Evolutionary conservation across 148 eudicot species (phyloP), one percentile per base, ranked within the genome.

Genomic region (Mesembryanthemum crystallinum): DNA sequence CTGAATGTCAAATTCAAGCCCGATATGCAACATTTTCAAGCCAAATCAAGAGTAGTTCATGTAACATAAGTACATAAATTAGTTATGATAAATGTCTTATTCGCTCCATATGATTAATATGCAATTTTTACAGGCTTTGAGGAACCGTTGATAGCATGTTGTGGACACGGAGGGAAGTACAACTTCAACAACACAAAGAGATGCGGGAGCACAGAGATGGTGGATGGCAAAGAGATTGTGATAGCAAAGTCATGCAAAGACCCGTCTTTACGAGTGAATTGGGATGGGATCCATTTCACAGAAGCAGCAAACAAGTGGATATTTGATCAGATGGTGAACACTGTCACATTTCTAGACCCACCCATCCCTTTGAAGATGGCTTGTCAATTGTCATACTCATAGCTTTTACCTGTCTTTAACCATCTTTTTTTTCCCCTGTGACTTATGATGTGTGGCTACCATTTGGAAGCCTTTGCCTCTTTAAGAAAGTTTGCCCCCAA

Each of bases 261-360:
- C 29, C 79, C 88, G 13, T 68, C 81, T 4, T n/a, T 52, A 28
- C 39, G 77, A 28, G 79, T 80, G n/a, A 76, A n/a, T 77, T 85
- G 88, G 88, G 88, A 85, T 58, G 88, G 88, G 29, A 85, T 80
- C 25, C 88, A 85, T 71, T 83, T 71, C 54, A 80, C 88, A 9
- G 88, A 85, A 68, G 88, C 84, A 6, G 88, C 86, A 23, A 85
- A 85, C 47, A 80, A 80, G 60, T 85, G 88, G 88, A 32, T 82
- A 30, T 75, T 82, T 57, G 37, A 74, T 59, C 85, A 80, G 12
- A 74, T 85, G 9, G 8, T 78, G 3, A 67, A 30, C 11, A 65
- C 78, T 28, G 64, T 39, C 30, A 71, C 82, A 4, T 76, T 65
- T 27, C 42, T 73, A 37, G 82, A 84, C 66, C 86, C 84, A 24